phyloP scores from a whole-genome alignment of 345 rosid species.

The Gossypium raimondii region DNA sequence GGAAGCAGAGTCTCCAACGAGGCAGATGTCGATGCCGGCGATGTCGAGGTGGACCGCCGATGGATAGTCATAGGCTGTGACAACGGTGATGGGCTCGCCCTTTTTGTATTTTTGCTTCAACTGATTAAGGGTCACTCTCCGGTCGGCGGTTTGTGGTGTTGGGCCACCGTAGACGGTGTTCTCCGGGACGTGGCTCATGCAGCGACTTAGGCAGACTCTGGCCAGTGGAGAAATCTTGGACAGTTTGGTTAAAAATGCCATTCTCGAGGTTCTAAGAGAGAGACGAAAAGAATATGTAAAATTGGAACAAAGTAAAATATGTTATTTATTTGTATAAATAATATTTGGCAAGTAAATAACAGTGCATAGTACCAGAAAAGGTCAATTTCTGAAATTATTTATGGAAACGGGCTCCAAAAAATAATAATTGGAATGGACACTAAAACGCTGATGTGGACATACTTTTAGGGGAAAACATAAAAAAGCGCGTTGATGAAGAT shows the following conservation, averaged over 20 bases:
- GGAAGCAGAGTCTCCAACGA: slow-evolving; percentile 90
- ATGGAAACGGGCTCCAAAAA: accelerated
- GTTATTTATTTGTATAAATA: too few species aligned
- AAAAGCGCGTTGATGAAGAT: accelerated
- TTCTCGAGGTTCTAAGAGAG: background rate
- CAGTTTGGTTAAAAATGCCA: slow-evolving; percentile 5
- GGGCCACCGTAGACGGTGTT: slow-evolving; percentile 82
- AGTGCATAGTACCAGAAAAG: accelerated
- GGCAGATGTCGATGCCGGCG: slow-evolving; percentile 77
- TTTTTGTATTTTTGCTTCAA: slow-evolving; percentile 57
- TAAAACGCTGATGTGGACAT: accelerated
- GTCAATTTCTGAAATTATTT: accelerated
- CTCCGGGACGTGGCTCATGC: slow-evolving; percentile 78
- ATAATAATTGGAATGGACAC: too few species aligned
- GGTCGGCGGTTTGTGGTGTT: slow-evolving; percentile 49
- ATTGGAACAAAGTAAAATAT: too few species aligned
- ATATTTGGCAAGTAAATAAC: too few species aligned
- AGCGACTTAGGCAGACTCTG: slow-evolving; percentile 31
- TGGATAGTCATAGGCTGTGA: slow-evolving; percentile 87
- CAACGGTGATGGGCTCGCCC: slow-evolving; percentile 65
- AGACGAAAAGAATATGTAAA: background rate
- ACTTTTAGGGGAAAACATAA: accelerated
- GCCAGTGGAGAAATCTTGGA: slow-evolving; percentile 1
- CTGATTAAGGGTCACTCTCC: slow-evolving; percentile 51
- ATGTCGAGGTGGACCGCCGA: slow-evolving; percentile 77